Evolutionary conservation across 306 rosid species (phyloP), one percentile per base, ranked within the genome.

Genomic region (Glycine soja): DNA sequence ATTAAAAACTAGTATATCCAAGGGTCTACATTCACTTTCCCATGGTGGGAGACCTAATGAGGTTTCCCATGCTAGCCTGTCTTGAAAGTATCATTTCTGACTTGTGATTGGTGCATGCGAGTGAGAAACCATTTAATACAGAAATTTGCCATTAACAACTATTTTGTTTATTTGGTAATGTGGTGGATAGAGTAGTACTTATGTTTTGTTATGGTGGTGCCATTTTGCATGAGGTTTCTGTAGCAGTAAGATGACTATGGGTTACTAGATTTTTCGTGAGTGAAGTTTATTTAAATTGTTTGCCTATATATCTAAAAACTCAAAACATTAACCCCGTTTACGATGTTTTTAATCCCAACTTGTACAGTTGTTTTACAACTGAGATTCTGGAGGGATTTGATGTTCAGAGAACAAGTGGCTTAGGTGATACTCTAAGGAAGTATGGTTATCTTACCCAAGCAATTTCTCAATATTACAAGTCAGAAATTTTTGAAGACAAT

Each of bases 381-480:
- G 99, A 95, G 87, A 86, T 95, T 87, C 82, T 93, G 85, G 99
- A 95, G 86, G 99, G 95, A 61, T 95, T 95, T 90, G 94, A 95
- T 83, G 93, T 95, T 80, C 99, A 91, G 85, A 85, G 99, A 89
- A 95, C 97, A 12, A 84, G 80, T 80, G 95, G 97, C 16, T 85
- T 95, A 89, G 88, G 90, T 56, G 99, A 91, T 75, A 93, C 99
- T 32, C 88, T 95, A 50, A 93, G 89, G 91, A 95, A 91, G 90
- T 95, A 95, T 77, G 97, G 95, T 76, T 77, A 89, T 85, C 95
- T 95, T 79, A 93, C 99, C 70, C 91, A 76, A 80, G 91, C 98
- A 87, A 90, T 95, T 78, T 64, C 82, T 75, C 94, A 87, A 66
- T 93, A 81, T 80, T 95, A 95, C 91, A 88, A 87, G 74, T 79